phyloP scores from a whole-genome alignment of 1,284 basidiomycete species.

The Ustilago bromivora region DNA sequence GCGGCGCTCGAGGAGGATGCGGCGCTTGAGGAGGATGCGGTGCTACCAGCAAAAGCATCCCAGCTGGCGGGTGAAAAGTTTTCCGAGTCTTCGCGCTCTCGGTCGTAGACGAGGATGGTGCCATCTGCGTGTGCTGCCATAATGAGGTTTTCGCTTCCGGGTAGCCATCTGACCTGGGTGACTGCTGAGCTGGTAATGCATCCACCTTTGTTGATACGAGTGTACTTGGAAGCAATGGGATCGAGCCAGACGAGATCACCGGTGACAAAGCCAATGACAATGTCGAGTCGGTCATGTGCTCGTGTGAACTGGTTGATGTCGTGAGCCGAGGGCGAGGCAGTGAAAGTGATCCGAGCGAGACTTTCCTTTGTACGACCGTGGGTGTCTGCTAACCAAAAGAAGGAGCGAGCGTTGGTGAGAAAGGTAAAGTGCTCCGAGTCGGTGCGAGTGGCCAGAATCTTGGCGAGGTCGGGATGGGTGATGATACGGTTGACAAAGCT shows the following conservation, averaged over 20 bases:
- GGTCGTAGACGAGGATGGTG: constrained; percentile 86
- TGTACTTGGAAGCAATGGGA: constrained; percentile 84
- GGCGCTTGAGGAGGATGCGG: constrained; percentile 34
- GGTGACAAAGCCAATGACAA: constrained; percentile 90
- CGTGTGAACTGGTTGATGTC: constrained; percentile 84
- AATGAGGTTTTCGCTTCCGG: constrained; percentile 78
- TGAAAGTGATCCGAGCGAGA: constrained; percentile 83
- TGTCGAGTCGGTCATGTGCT: constrained; percentile 82
- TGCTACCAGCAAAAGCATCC: constrained; percentile 23
- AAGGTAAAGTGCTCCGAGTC: constrained; percentile 73
- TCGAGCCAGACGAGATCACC: constrained; percentile 86
- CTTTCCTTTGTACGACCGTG: constrained; percentile 71
- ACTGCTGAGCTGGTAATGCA: constrained; percentile 83
- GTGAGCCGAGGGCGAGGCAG: constrained; percentile 81
- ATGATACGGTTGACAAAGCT: constrained; percentile 89
- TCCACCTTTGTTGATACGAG: constrained; percentile 90
- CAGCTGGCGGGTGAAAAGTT: constrained; percentile 35
- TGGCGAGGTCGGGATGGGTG: constrained; percentile 80
- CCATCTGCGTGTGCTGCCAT: constrained; percentile 92
- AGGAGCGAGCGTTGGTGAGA: constrained; percentile 58
- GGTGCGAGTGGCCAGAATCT: constrained; percentile 76
- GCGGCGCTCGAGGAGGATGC: constrained; percentile 27
- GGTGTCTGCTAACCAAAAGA: constrained; percentile 59
- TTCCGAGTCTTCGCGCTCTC: constrained; percentile 84
- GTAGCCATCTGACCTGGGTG: constrained; percentile 88